These are phyloP conservation scores for Aspergillus texensis DNA, from an alignment of 2,329 filamentous ascomycete genomes.

Conservation along the genomic window DNA sequence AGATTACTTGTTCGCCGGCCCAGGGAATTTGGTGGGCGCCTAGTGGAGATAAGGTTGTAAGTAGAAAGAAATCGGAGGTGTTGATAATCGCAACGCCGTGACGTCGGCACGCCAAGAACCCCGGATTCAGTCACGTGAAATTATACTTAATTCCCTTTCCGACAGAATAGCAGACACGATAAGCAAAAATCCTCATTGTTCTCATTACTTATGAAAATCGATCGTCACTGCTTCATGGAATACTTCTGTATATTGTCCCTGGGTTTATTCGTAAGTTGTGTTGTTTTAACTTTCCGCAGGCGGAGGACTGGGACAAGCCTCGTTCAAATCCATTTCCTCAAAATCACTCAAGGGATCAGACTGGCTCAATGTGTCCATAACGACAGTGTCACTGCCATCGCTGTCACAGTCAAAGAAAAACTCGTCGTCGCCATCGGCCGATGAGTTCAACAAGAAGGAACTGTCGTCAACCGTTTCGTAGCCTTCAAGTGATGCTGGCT, in stretches of 20 bases:
- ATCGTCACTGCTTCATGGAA: background rate
- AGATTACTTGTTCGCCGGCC: background rate
- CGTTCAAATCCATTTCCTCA: conserved; percentile 11
- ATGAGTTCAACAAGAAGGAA: conserved; percentile 3
- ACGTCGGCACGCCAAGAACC: conserved; percentile 26
- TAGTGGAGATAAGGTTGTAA: background rate
- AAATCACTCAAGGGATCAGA: conserved; percentile 18
- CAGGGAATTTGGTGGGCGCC: background rate
- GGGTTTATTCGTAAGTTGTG: background rate
- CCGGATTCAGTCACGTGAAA: conserved; percentile 20
- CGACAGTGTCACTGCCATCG: conserved; percentile 24
- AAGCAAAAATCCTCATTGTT: background rate
- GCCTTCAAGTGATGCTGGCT: background rate
- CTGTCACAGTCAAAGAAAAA: conserved; percentile 22
- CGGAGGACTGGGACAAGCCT: background rate
- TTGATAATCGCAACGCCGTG: conserved; percentile 14
- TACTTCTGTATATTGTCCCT: background rate
- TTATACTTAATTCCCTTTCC: background rate
- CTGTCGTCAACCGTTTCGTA: background rate
- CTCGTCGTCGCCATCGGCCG: conserved; percentile 17
- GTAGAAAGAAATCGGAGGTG: background rate
- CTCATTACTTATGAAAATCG: background rate
- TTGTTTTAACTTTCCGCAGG: background rate
- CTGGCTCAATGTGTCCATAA: conserved; percentile 13
- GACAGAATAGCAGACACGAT: background rate